Base-by-base conservation (phyloP, 352 stramenopile genomes). In the Phytophthora quininea region DNA sequence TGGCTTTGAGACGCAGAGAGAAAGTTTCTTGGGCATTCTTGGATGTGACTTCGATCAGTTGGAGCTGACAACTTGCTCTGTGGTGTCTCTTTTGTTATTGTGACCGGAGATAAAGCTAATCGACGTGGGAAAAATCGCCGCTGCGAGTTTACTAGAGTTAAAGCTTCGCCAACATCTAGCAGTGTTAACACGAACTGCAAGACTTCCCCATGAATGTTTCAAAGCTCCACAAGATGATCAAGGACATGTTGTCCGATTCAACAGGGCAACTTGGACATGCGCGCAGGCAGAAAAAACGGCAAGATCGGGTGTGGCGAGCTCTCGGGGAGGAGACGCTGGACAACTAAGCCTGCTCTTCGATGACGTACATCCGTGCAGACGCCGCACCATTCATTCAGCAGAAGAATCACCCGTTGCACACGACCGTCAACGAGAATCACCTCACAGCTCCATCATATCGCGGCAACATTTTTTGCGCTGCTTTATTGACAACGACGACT, bases 41-140 rank as follows among this genome's bases (percentile, higher is more conserved):
- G 14, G 50, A 14, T 47, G 58, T 58, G 48, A 55, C 51, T 60
- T 61, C 42, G 45, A 55, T 56, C 60, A 51, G 62, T 62, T 43
- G 30, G 48, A 62, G 52, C 38, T 38, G 27, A 43, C 38, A 27
- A 56, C 33, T 24, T 53, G 30, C 33, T 40, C 19, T 24, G 19
- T 40, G 35, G 6, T 11, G 35, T 11, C 32, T 4, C 43, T 49
- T 19, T 43, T 62, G 43, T 24, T 33, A 46, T 12, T 24, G 19
- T 24, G 19, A 24, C 19, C 19, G 19, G 19, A 24, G 19, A 24
- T 24, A 24, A 24, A 24, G 19, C 19, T 24, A 0, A 24, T 24
- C 19, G 19, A 24, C 19, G 0, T 24, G 19, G 0, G 19, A 24
- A 24, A 24, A 24, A 24, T 24, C 19, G 19, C 19, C 19, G 19